A percentile compares a stretch with the other conserved stretches of the same genome.
Evolutionary conservation across 768 basidiomycete species (phyloP).

Genomic region (Rhizopogon rudus): DNA sequence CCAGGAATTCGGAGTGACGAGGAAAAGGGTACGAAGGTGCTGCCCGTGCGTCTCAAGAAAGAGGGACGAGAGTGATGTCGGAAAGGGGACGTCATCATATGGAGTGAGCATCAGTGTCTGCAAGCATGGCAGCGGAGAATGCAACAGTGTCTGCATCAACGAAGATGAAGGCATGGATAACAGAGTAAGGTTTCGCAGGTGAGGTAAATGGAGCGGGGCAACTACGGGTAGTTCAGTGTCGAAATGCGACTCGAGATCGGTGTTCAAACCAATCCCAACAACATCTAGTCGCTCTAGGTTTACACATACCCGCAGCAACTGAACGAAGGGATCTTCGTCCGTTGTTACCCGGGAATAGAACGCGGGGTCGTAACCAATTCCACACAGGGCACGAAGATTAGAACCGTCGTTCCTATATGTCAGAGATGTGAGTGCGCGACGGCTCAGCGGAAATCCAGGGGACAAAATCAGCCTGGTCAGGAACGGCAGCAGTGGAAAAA

Average conservation of each 20-base stretch:
- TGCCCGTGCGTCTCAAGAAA: conserved; percentile 60
- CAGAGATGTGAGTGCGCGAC: conserved; percentile 50
- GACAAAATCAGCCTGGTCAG: conserved; percentile 49
- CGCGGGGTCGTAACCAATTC: conserved; percentile 46
- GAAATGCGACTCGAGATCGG: conserved; percentile 39
- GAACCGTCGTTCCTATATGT: conserved; percentile 44
- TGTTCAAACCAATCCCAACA: conserved; percentile 49
- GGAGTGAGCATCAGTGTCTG: conserved; percentile 66
- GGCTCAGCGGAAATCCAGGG: conserved; percentile 54
- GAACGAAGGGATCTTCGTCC: conserved; percentile 52
- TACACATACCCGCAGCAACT: conserved; percentile 48
- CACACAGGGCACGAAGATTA: conserved; percentile 48
- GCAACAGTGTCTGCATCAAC: conserved; percentile 54
- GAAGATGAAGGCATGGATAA: conserved; percentile 66
- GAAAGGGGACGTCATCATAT: conserved; percentile 62
- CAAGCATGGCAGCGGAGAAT: conserved; percentile 57
- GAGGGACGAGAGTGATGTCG: conserved; percentile 48
- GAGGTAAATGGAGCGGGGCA: conserved; percentile 46
- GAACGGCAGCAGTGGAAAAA: conserved; percentile 69
- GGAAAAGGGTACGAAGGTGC: conserved; percentile 52
- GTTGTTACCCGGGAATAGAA: conserved; percentile 18
- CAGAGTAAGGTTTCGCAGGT: conserved; percentile 54
- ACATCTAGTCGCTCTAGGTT: conserved; percentile 63
- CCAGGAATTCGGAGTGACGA: conserved; percentile 69
- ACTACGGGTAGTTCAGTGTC: conserved; percentile 20